Evolutionary conservation across 257 asterid genomes (phyloP), one percentile per base, ranked within the genome.

Genomic region (Capsicum rhomboideum): DNA sequence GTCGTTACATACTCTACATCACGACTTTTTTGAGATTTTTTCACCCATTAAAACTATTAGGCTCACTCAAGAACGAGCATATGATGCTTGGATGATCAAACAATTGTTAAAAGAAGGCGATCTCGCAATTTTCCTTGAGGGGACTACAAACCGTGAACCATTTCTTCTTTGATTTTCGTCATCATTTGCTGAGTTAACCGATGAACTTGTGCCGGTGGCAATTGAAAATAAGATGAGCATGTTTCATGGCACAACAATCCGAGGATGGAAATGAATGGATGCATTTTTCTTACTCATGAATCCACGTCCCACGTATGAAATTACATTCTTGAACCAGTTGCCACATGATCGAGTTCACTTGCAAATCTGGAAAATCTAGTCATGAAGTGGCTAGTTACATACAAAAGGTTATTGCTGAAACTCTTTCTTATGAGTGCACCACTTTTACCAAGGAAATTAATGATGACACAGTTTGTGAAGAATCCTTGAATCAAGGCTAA

Each of bases 181-280:
- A 2, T 82, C 87, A 28, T 91, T 91, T 54, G 94, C 94, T 1
- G 92, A 90, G 82, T n/a, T 91, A 1, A 87, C 93, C 0, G 82
- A 90, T 7, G 91, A 91, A 74, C 44, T 91, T 2, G 88, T 90
- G 29, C 93, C 92, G 0, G 93, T 91, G 71, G 94, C 88, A 9
- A 34, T 34, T 4, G 4, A 34, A 34, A 85, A 85, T 56, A 85
- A 82, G 52, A 85, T 88, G 91, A 90, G 85, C 83, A 88, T 91
- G 88, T 91, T 90, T 53, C 88, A 91, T n/a, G 93, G 91, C 20
- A 86, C 92, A 17, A 91, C 94, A 37, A 89, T 88, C 6, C 85
- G 91, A 23, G 91, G 94, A 82, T 90, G 89, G 91, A 91, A 91
- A 78, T 82, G 89, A 58, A 87, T 88, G 88, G 90, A 90, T 21